Evolutionary conservation across 805 yeast species (phyloP).

Genomic region (Kodamaea hsintzibuensis): DNA sequence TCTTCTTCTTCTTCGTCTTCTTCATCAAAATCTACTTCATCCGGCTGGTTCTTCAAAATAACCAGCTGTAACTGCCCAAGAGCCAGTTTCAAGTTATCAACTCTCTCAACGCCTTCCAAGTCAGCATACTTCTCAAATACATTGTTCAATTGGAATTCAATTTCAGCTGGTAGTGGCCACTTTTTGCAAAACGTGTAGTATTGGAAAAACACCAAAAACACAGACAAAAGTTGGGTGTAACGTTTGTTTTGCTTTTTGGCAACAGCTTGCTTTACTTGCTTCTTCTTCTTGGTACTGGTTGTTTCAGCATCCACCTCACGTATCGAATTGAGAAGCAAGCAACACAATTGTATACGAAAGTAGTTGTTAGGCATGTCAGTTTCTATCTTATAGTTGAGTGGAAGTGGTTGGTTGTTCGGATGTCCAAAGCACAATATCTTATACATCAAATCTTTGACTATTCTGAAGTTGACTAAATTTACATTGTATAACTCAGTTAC

Average conservation of each 20-base stretch:
- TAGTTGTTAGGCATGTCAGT: constrained; percentile 69
- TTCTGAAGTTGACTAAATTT: constrained; percentile 45
- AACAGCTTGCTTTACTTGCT: constrained; percentile 1
- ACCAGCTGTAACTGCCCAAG: constrained; percentile 1
- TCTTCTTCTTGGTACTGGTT: neutral
- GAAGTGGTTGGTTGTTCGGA: constrained; percentile 53
- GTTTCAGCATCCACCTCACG: neutral
- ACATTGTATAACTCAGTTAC: constrained; percentile 57
- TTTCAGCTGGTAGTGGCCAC: constrained; percentile 63
- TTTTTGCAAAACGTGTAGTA: constrained; percentile 66
- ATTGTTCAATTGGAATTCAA: constrained; percentile 52
- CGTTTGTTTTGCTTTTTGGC: constrained; percentile 2
- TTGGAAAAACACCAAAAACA: constrained; percentile 57
- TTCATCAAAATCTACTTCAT: constrained; percentile 16
- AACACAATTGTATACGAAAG: constrained; percentile 63
- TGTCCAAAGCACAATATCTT: constrained; percentile 67
- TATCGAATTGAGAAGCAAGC: constrained; percentile 25
- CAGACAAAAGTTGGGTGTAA: constrained; percentile 3
- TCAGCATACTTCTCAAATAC: constrained; percentile 34
- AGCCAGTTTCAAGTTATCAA: neutral
- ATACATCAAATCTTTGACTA: constrained; percentile 53
- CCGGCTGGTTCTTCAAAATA: constrained; percentile 10
- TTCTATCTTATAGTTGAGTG: constrained; percentile 44
- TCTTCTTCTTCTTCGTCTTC: constrained; percentile 13
- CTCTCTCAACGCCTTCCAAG: constrained; percentile 36